Base-by-base conservation (phyloP, 768 basidiomycete species). In the Phallus indusiatus region DNA sequence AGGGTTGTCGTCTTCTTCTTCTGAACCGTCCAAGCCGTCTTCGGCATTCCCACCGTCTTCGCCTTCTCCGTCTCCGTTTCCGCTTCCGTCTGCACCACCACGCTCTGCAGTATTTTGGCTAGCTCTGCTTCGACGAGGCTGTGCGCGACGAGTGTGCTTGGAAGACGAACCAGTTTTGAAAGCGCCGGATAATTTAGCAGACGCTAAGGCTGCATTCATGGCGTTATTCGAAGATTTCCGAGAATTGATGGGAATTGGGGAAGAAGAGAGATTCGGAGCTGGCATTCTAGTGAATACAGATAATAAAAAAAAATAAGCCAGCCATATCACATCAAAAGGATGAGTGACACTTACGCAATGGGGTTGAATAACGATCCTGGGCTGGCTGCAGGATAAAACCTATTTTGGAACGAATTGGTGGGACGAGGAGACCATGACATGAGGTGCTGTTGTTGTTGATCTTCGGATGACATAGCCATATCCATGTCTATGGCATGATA, bases 311-410 rank as follows among this genome's bases (percentile, higher is more conserved):
- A 18, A 14, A 21, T 12, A 53, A 8, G 14, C 28, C 4, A 52
- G n/a, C 20, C 4, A 53, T 33, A 22, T n/a, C 20, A n/a, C 9
- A 49, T 33, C 2, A 52, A 12, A 17, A 52, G 14, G 18, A 18
- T 37, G 21, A 28, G 56, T 37, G 42, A 34, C 5, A 77, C 86
- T 61, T 64, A 90, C 87, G 88, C 86, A 65, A 86, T 72, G 0
- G 81, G 81, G 21, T 78, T 80, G 0, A 85, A 70, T 24, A 86
- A 73, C 62, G 82, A 79, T 0, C 79, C 82, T 2, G 83, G 84
- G 0, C 82, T 83, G 47, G 81, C 80, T 33, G 83, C 82, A 12
- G 82, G 80, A 52, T 81, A 81, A 68, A 85, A 78, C 9, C 83
- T 74, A 24, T 77, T 80, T 0, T 84, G 84, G 60, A 81, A 87